A percentile compares a stretch with the other conserved stretches of the same genome.
Conservation (phyloP, 2,329 filamentous ascomycete species). For the Exophiala sp. region DNA sequence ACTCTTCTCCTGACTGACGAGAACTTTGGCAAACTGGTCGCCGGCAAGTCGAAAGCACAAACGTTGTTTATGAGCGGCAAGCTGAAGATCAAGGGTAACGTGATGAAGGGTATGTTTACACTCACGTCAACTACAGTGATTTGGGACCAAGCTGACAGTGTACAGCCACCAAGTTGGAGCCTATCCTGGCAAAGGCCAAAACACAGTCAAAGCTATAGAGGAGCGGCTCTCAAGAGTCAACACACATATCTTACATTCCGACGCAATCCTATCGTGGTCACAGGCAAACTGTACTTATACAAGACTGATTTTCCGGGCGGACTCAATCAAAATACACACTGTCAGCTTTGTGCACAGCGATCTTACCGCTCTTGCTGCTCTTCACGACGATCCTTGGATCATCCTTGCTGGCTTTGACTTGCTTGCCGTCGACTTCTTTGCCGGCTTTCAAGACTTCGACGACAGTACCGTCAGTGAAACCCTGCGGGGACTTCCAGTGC, state of each 20-base stretch:
- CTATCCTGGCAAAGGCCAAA: constrained; percentile 84
- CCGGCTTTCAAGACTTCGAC: constrained; percentile 40
- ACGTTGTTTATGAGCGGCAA: constrained; percentile 97
- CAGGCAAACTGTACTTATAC: not conserved
- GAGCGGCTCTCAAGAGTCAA: too few species aligned
- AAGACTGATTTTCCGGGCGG: not conserved
- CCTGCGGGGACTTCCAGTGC: constrained; percentile 40
- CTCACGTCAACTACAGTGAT: constrained; percentile 32
- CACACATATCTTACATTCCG: too few species aligned
- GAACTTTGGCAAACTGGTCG: constrained; percentile 79
- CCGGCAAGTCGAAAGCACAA: constrained; percentile 90
- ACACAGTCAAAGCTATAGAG: constrained; percentile 64
- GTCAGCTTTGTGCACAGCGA: constrained; percentile 1
- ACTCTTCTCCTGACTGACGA: constrained; percentile 80
- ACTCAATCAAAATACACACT: constrained; percentile 10
- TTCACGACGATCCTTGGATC: constrained; percentile 44
- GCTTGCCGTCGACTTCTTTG: constrained; percentile 42
- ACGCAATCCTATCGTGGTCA: too few species aligned
- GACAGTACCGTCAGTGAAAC: constrained; percentile 41
- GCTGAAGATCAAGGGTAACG: constrained; percentile 95
- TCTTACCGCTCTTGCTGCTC: constrained; percentile 12
- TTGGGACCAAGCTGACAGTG: not conserved
- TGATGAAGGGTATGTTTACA: constrained; percentile 68
- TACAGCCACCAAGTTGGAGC: constrained; percentile 80
- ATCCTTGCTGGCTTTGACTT: constrained; percentile 40